Conservation (phyloP, 2,329 filamentous ascomycete genomes). For the Phaeophleospora eucalypticola region DNA sequence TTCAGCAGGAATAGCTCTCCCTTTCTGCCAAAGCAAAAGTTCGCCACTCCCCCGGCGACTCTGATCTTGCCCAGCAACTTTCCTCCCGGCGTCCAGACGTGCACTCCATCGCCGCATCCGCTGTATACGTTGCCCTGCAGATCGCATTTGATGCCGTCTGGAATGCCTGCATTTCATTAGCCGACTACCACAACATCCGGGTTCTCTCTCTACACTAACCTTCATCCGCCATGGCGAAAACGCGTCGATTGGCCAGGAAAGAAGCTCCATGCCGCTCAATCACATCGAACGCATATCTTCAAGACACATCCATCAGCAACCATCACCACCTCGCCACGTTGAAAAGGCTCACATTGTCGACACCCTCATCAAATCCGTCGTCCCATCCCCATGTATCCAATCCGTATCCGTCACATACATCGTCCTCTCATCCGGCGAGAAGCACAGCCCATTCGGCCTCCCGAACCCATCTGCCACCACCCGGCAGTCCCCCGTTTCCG, state of each 20-base stretch:
- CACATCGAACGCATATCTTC: constrained; percentile 31
- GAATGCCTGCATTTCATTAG: constrained; percentile 47
- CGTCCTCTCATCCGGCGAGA: constrained; percentile 51
- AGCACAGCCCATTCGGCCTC: constrained; percentile 55
- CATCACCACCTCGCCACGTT: too few species aligned
- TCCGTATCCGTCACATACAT: constrained; percentile 59
- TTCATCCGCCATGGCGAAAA: constrained; percentile 29
- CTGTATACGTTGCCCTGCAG: constrained; percentile 53
- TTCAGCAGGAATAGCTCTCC: constrained; percentile 28
- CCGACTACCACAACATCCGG: neutral
- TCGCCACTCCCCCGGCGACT: constrained; percentile 38
- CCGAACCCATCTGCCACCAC: constrained; percentile 57
- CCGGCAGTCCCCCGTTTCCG: constrained; percentile 48
- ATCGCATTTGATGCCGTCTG: constrained; percentile 58
- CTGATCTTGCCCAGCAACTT: constrained; percentile 56
- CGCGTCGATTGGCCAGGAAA: constrained; percentile 24
- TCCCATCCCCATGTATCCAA: constrained; percentile 38
- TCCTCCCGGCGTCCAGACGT: constrained; percentile 51
- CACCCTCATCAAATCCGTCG: constrained; percentile 42
- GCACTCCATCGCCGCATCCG: constrained; percentile 52
- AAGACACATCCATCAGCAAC: too few species aligned
- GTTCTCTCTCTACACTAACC: constrained; percentile 7
- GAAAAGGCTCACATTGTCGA: constrained; percentile 47
- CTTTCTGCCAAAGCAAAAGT: constrained; percentile 29
- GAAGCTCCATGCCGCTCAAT: constrained; percentile 22